A percentile compares a stretch with the other conserved stretches of the same genome.
phyloP scores from a whole-genome alignment of 1,284 basidiomycete genomes.

The Ganoderma meredithae region DNA sequence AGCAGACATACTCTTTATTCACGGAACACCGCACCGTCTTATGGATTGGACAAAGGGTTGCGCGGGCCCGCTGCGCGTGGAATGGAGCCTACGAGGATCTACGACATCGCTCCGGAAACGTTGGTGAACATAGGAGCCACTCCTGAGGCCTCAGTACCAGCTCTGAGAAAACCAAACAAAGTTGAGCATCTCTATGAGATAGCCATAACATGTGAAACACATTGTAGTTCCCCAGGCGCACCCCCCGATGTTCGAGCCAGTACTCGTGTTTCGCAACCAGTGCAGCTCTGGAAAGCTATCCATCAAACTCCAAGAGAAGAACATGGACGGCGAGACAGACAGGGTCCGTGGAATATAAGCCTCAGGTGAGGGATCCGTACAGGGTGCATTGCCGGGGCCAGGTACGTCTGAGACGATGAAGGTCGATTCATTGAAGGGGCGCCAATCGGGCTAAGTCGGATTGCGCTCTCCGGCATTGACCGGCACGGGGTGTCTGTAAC shows the following conservation, averaged over 20 bases:
- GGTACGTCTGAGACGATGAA: no score
- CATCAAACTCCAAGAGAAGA: no score
- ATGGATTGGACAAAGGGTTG: not conserved
- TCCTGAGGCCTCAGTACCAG: not conserved
- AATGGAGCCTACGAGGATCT: not conserved
- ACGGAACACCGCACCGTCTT: not conserved
- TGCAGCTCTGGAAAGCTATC: no score
- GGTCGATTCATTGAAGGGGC: no score
- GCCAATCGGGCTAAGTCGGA: no score
- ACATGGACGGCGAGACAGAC: no score
- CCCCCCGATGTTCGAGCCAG: not conserved
- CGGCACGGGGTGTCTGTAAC: no score
- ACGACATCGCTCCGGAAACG: not conserved
- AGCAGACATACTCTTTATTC: not conserved
- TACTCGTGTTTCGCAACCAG: no score
- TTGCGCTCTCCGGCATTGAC: no score
- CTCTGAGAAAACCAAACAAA: not conserved
- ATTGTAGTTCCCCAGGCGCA: not conserved
- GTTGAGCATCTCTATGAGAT: not conserved
- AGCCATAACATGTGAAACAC: not conserved
- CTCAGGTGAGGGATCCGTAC: no score
- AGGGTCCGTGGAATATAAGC: no score
- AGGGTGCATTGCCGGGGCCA: no score
- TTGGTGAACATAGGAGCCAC: not conserved
- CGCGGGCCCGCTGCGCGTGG: not conserved